A percentile compares a stretch with the other conserved stretches of the same genome.
Conservation (phyloP, 129 eudicot genomes). For the Gnaphalium uliginosum region DNA sequence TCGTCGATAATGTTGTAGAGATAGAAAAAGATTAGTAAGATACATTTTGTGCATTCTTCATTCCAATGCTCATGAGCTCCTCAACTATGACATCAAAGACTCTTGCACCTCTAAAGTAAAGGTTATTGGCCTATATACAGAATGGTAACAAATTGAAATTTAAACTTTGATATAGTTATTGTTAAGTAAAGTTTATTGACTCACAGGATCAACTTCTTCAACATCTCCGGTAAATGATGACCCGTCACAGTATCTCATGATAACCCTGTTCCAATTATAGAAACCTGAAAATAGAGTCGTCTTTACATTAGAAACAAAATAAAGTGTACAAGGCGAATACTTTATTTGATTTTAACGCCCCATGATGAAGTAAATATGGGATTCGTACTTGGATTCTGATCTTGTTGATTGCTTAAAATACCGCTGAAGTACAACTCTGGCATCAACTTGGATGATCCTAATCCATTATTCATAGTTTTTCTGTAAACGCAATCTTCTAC, state of each 20-base stretch:
- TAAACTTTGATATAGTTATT: background rate
- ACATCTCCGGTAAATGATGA: constrained; percentile 63
- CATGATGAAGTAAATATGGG: background rate
- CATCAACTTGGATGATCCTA: constrained; percentile 55
- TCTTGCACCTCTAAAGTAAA: constrained; percentile 62
- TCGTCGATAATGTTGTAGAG: no score
- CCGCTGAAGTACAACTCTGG: constrained; percentile 35
- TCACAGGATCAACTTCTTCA: constrained; percentile 45
- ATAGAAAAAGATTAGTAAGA: constrained; percentile 1
- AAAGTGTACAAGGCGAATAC: background rate
- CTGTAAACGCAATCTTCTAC: constrained; percentile 36
- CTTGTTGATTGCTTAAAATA: constrained; percentile 43
- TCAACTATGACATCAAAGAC: constrained; percentile 50
- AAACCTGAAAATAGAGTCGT: constrained; percentile 36
- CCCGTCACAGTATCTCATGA: constrained; percentile 66
- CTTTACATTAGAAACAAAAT: background rate
- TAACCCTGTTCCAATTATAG: constrained; percentile 59
- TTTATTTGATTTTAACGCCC: background rate
- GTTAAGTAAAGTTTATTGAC: background rate
- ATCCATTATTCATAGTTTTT: constrained; percentile 32
- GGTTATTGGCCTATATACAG: constrained; percentile 39
- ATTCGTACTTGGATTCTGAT: constrained; percentile 42
- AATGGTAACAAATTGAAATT: background rate
- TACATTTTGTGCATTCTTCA: constrained; percentile 50
- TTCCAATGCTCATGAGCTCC: constrained; percentile 52